Evolutionary conservation across 768 basidiomycete genomes (phyloP).

Genomic region (Suillus hirtellus): DNA sequence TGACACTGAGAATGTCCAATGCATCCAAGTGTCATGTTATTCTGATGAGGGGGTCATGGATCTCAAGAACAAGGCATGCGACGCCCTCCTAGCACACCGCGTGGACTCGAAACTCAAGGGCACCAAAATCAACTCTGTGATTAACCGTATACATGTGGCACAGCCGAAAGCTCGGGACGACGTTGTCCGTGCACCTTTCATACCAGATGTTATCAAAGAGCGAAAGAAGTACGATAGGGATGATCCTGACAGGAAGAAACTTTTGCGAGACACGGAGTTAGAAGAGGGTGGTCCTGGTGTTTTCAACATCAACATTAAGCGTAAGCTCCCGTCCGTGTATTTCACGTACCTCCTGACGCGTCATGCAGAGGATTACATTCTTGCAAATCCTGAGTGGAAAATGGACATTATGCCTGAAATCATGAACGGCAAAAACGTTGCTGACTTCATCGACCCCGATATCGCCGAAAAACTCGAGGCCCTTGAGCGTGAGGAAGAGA

Average conservation of each 20-base stretch:
- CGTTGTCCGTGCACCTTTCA: constrained; percentile 82
- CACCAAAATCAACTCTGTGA: constrained; percentile 86
- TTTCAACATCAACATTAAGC: constrained; percentile 86
- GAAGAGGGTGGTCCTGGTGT: constrained; percentile 91
- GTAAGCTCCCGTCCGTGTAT: constrained; percentile 42
- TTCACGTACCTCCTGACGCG: constrained; percentile 5
- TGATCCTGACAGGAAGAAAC: constrained; percentile 71
- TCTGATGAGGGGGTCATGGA: constrained; percentile 98
- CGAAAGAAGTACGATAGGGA: constrained; percentile 83
- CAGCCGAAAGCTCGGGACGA: constrained; percentile 90
- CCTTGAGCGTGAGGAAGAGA: constrained; percentile 94
- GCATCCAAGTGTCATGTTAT: constrained; percentile 89
- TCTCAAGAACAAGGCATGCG: constrained; percentile 93
- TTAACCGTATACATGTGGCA: constrained; percentile 96
- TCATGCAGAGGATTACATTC: constrained; percentile 80
- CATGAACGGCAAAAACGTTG: constrained; percentile 97
- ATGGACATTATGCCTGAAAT: constrained; percentile 97
- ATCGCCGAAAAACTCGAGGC: constrained; percentile 97
- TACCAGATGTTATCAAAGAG: constrained; percentile 80
- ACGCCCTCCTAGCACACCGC: constrained; percentile 90
- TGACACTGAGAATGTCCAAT: constrained; percentile 64
- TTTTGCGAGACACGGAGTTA: constrained; percentile 81
- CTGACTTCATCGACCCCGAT: constrained; percentile 98
- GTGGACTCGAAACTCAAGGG: constrained; percentile 95
- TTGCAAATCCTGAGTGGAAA: constrained; percentile 93